phyloP scores from a whole-genome alignment of 129 eudicot genomes.

The Flaveria bidentis region DNA sequence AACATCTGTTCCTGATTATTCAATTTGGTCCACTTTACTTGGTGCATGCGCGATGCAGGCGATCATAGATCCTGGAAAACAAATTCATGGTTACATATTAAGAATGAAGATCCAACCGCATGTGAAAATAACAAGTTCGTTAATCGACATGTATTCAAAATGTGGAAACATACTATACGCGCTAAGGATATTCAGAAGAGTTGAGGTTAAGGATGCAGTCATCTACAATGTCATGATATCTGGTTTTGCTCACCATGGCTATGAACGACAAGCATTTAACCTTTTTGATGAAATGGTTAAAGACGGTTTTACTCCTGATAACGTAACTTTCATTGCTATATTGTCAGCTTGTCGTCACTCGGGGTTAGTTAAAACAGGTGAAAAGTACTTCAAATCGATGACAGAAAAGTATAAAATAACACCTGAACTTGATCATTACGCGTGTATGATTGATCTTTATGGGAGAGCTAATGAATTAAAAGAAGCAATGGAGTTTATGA shows the following conservation, averaged over 20 bases:
- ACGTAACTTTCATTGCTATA: constrained; percentile 69
- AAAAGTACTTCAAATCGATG: constrained; percentile 64
- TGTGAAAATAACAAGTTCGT: constrained; percentile 47
- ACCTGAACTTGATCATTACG: constrained; percentile 88
- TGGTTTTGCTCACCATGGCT: constrained; percentile 87
- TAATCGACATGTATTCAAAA: constrained; percentile 85
- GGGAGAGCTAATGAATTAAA: constrained; percentile 71
- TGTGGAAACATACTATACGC: constrained; percentile 74
- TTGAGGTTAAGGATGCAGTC: constrained; percentile 47
- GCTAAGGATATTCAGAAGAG: constrained; percentile 40
- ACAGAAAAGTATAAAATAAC: constrained; percentile 46
- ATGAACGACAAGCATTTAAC: constrained; percentile 52
- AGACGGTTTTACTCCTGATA: constrained; percentile 50
- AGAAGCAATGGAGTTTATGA: constrained; percentile 59
- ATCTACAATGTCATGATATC: constrained; percentile 81
- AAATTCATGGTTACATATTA: constrained; percentile 57
- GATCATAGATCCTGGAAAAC: constrained; percentile 69
- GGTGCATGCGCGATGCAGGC: constrained; percentile 71
- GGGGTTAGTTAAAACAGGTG: constrained; percentile 70
- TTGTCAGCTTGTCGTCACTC: constrained; percentile 87
- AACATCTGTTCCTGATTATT: constrained; percentile 42
- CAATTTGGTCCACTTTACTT: constrained; percentile 53
- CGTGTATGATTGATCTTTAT: constrained; percentile 87
- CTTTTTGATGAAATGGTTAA: constrained; percentile 56
- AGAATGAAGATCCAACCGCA: constrained; percentile 47